Evolutionary conservation across 2,329 filamentous ascomycete genomes (phyloP), one percentile per base, ranked within the genome.

Genomic region (Talaromyces sp.): DNA sequence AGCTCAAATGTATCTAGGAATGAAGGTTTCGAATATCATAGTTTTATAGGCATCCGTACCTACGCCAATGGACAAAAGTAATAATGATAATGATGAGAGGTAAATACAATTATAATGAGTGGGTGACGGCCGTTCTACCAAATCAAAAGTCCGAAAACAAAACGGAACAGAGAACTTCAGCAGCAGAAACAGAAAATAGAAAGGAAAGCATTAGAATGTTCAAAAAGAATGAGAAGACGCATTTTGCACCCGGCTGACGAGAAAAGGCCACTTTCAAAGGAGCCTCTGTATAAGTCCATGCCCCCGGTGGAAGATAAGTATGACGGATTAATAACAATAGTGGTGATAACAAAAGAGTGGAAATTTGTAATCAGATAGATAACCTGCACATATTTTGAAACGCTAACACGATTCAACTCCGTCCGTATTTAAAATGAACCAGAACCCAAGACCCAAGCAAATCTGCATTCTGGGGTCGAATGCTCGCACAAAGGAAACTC

Each of bases 401-500:
- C 61, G 61, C 61, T 63, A 45, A 49, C 14, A 59, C 39, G 52
- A 56, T 24, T 63, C 61, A 63, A 63, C 61, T 57, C 61, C 61
- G 52, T 35, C 61, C 61, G 61, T 45, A 56, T 56, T 54, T 56
- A 49, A 56, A 63, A 63, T 45, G 61, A 63, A 56, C 49, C 50
- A 56, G 47, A 50, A 59, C 56, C 56, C 59, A 50, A 52, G 33
- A 63, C 61, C 52, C 37, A 63, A 66, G 50, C 24, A 35, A 57
- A 57, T 24, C 22, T 22, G 35, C 60, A 63, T 24, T 63, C 50
- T 57, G 24, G 60, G 39, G 49, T 52, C 41, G 35, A 43, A 63
- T 60, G 58, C 61, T 50, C 45, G 63, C 57, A 68, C 65, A 70
- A 68, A 70, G 59, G 68, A 71, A 68, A 71, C 66, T 71, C 70